A percentile compares a stretch with the other conserved stretches of the same genome.
These are phyloP conservation scores for Rhytidhysteron rufulum DNA, from an alignment of 2,329 filamentous ascomycete species.

Conservation along the genomic window DNA sequence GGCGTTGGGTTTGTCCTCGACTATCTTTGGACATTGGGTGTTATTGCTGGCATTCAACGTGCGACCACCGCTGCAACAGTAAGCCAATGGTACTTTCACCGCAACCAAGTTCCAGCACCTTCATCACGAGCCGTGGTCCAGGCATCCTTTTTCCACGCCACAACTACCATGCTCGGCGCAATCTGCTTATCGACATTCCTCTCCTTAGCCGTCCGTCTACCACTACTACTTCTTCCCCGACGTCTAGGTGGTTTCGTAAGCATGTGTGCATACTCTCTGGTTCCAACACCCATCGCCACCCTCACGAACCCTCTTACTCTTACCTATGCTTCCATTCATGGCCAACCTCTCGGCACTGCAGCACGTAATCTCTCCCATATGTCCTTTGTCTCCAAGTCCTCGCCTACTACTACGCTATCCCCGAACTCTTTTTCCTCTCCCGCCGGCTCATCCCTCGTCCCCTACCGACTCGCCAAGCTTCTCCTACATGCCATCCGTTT, in stretches of 20 bases:
- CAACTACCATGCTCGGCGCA: slow-evolving; percentile 84
- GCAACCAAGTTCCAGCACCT: slow-evolving; percentile 72
- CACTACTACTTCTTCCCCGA: slow-evolving; percentile 76
- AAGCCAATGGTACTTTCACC: slow-evolving; percentile 98
- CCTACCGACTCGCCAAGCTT: slow-evolving; percentile 87
- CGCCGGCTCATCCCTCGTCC: slow-evolving; percentile 58
- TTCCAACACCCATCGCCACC: slow-evolving; percentile 79
- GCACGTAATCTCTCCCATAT: slow-evolving; percentile 78
- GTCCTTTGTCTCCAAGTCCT: slow-evolving; percentile 69
- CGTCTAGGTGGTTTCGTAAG: slow-evolving; percentile 67
- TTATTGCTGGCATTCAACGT: slow-evolving; percentile 84
- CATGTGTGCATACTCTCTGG: slow-evolving; percentile 71
- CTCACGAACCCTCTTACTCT: slow-evolving; percentile 88
- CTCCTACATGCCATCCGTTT: slow-evolving; percentile 86
- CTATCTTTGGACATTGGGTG: slow-evolving; percentile 90
- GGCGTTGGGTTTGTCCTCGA: slow-evolving; percentile 88
- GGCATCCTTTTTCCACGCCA: slow-evolving; percentile 76
- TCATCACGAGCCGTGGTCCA: slow-evolving; percentile 76
- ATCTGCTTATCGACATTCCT: slow-evolving; percentile 85
- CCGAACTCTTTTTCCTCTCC: slow-evolving; percentile 36
- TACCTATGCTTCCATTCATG: slow-evolving; percentile 92
- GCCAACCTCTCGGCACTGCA: slow-evolving; percentile 72
- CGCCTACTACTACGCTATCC: slow-evolving; percentile 65
- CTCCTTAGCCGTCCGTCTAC: slow-evolving; percentile 75
- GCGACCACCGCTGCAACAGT: slow-evolving; percentile 91